Conservation (phyloP, 345 rosid species). For the Gossypium bickii region DNA sequence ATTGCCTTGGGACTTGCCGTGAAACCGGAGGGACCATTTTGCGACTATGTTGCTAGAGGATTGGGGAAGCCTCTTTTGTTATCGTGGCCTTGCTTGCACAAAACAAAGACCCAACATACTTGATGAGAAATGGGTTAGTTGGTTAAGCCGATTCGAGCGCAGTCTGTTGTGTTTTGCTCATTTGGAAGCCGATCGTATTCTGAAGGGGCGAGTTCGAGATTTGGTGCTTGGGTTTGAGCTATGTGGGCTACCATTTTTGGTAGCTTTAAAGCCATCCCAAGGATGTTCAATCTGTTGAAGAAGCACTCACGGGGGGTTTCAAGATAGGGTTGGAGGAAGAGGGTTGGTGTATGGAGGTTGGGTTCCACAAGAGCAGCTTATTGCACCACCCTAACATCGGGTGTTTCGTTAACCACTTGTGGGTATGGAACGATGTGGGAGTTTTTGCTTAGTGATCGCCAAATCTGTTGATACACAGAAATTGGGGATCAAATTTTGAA, state of each 20-base stretch:
- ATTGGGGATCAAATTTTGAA: not conserved
- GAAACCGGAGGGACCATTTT: slow-evolving; percentile 40
- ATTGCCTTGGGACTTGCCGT: slow-evolving; percentile 35
- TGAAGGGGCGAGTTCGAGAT: slow-evolving; percentile 41
- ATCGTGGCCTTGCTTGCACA: slow-evolving; percentile 53
- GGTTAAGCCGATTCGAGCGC: slow-evolving; percentile 24
- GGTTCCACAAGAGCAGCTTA: slow-evolving; percentile 31
- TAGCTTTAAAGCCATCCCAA: slow-evolving; percentile 10
- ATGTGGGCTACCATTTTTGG: not conserved
- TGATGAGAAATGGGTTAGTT: slow-evolving; percentile 37
- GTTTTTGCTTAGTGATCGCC: slow-evolving; percentile 31
- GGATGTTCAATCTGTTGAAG: slow-evolving; percentile 35
- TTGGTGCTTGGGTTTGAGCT: slow-evolving; percentile 26
- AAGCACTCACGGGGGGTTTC: slow-evolving; percentile 38
- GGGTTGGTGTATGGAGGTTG: slow-evolving; percentile 37
- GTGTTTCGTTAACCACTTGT: slow-evolving; percentile 38
- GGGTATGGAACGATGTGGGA: slow-evolving; percentile 43
- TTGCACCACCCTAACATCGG: slow-evolving; percentile 34
- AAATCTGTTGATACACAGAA: slow-evolving; percentile 8
- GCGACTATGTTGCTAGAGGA: slow-evolving; percentile 25
- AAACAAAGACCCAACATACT: slow-evolving; percentile 11
- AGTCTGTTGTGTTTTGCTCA: slow-evolving; percentile 31
- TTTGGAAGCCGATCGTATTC: slow-evolving; percentile 23
- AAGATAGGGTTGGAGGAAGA: slow-evolving; percentile 32
- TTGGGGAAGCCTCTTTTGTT: slow-evolving; percentile 16